A percentile compares a stretch with the other conserved stretches of the same genome.
Evolutionary conservation across 2,329 filamentous ascomycete species (phyloP).

Genomic region (Zymoseptoria brevis): DNA sequence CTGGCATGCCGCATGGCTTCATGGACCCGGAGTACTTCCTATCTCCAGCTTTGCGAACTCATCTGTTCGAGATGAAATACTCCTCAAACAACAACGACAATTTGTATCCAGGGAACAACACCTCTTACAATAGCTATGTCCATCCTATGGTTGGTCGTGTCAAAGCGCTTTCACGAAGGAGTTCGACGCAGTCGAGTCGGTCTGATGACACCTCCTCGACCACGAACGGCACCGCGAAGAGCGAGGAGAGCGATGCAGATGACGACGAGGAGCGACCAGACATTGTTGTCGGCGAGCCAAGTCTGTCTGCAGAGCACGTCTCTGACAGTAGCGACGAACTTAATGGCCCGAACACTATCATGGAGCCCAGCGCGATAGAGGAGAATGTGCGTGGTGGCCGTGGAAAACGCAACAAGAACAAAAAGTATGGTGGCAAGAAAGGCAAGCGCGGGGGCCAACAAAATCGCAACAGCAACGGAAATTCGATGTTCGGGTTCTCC

Average conservation of each 20-base stretch:
- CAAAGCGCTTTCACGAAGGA: constrained; percentile 16
- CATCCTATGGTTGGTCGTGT: constrained; percentile 25
- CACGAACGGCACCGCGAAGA: not conserved
- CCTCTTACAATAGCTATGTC: constrained; percentile 13
- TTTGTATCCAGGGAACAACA: constrained; percentile 47
- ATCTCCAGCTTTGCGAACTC: constrained; percentile 52
- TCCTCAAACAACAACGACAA: constrained; percentile 51
- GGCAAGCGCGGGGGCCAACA: constrained; percentile 11
- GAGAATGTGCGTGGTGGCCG: constrained; percentile 4
- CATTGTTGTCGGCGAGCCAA: constrained; percentile 16
- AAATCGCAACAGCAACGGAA: not conserved
- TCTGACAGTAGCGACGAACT: constrained; percentile 16
- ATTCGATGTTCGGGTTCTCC: not conserved
- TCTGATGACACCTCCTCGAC: constrained; percentile 19
- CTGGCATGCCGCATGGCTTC: constrained; percentile 21
- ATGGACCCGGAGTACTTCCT: constrained; percentile 39
- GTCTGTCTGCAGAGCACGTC: constrained; percentile 4
- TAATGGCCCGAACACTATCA: constrained; percentile 4
- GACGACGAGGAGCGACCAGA: constrained; percentile 22
- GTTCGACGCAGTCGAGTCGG: constrained; percentile 20
- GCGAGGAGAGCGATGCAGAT: constrained; percentile 11
- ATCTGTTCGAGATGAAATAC: constrained; percentile 68
- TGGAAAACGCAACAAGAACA: constrained; percentile 16
- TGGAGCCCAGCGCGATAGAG: constrained; percentile 9
- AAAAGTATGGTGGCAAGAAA: constrained; percentile 16